These are phyloP conservation scores for Meira miltonrushii DNA, from an alignment of 1,284 basidiomycete genomes.

Conservation along the genomic window DNA sequence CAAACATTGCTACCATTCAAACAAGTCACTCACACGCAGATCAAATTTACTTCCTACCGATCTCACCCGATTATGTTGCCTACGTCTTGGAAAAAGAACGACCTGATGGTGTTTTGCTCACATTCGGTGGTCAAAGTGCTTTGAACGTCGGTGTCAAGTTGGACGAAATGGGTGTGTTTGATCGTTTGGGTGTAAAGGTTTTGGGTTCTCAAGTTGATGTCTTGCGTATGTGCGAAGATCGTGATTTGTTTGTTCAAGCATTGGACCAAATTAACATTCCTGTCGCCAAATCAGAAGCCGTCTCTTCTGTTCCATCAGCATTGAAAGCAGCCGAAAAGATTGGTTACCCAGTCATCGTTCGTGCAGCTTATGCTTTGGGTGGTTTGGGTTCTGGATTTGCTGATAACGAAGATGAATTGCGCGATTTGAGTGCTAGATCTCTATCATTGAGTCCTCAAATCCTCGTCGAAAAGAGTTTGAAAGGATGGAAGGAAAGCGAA, in stretches of 20 bases:
- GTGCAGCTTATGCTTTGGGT: constrained; percentile 95
- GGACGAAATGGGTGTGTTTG: constrained; percentile 94
- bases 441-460: constrained; percentile 90
- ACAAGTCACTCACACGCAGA: constrained; percentile 85
- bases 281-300: constrained; percentile 91
- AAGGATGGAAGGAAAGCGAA: constrained; percentile 99
- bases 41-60: constrained; percentile 95
- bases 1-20: constrained; percentile 52
- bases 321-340: constrained; percentile 84
- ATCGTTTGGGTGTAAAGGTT: constrained; percentile 87
- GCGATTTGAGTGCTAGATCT: constrained; percentile 86
- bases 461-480: constrained; percentile 94
- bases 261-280: constrained; percentile 98
- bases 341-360: constrained; percentile 96
- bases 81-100: constrained; percentile 98
- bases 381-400: constrained; percentile 98
- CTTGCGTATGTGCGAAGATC: constrained; percentile 71
- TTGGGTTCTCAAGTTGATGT: constrained; percentile 89
- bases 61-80: constrained; percentile 95
- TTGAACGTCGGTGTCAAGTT: constrained; percentile 96
- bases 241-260: constrained; percentile 93
- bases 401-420: constrained; percentile 86
- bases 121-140: constrained; percentile 96
- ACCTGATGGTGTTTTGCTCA: constrained; percentile 93
- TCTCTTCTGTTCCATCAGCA: constrained; percentile 89